Evolutionary conservation across 179 eudicot species (phyloP), one percentile per base, ranked within the genome.

Genomic region (Monotropa hypopitys): DNA sequence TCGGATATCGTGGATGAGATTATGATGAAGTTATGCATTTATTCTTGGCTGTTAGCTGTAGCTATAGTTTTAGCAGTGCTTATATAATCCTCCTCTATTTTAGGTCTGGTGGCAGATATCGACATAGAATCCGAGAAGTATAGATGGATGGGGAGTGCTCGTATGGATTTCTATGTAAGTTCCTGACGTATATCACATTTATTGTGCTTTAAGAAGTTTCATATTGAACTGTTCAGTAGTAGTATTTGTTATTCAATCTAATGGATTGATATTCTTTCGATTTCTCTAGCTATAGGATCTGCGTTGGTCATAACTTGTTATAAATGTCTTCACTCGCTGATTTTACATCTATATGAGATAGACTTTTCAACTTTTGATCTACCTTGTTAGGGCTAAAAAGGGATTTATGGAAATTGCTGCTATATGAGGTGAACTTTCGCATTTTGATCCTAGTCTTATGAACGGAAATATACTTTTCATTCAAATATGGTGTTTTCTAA

Each of bases 141-240:
- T 83, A 90, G 99, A 85, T 95, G 97, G 97, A 90, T 95, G 97
- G 99, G 99, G 69, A 88, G 91, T 85, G 92, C 92, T 80, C 97
- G 97, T 33, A 13, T 92, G 20, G 97, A 95, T 77, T 73, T 91
- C 77, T 95, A 95, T 84, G 99, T 92, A 84, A 82, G 94, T 76
- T 50, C 5, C 67, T 43, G 53, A 50, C 46, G 30, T 23, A 70
- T 20, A 38, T 53, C 20, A 20, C 30, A 21, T 61, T 53, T 15
- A 26, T 33, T 76, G 51, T 68, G 59, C 20, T 69, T 30, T 73
- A 38, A 42, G 53, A 45, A 12, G 42, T 72, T 35, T 40, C 47
- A 45, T 30, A 33, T n/a, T 74, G 57, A 4, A 62, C 18, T 23
- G 59, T 71, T 56, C 32, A 56, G 1, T 35, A 47, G 50, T 62